Base-by-base conservation (phyloP, 83 land plant genomes). In the Isoetes engelmannii region DNA sequence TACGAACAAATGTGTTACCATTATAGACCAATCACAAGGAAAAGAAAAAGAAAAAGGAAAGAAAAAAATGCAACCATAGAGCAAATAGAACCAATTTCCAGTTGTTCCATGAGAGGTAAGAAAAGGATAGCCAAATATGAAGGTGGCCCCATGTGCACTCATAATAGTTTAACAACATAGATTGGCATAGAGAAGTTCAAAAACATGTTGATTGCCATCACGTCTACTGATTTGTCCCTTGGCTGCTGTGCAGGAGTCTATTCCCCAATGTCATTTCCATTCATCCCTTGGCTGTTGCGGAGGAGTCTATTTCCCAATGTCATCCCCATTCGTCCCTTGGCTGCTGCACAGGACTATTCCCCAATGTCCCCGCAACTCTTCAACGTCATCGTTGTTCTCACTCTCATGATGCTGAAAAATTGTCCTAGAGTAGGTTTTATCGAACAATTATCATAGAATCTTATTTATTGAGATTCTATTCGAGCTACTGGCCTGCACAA, bases 131-230 rank as follows among this genome's bases (percentile, higher is more conserved):
- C n/a, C n/a, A n/a, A 44, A 21, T 44, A 70, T 15, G 12, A 43
- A n/a, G 2, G 5, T 7, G 48, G 6, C 37, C 57, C 66, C 5
- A 7, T 67, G 18, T 5, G 46, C 66, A n/a, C n/a, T 67, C 20
- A 45, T 21, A 51, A 7, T 18, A 13, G 53, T 10, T 21, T 13
- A 4, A 46, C 47, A 15, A 45, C 49, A 72, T 21, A 58, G 66
- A 61, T 9, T 44, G 7, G 9, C 13, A 28, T 37, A 19, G 17
- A 3, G 13, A 18, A n/a, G 10, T 4, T 5, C 54, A 13, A 64
- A 47, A 15, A 17, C 92, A 90, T 88, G 85, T 90, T 87, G 71
- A 93, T 65, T 45, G 92, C 90, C 90, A 93, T 86, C 96, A 90
- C 90, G 65, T 93, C 96, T 54, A 72, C 7, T 17, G 72, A 69